These are phyloP conservation scores for Nothophytophthora sp. DNA, from an alignment of 352 stramenopile species.

Conservation along the genomic window DNA sequence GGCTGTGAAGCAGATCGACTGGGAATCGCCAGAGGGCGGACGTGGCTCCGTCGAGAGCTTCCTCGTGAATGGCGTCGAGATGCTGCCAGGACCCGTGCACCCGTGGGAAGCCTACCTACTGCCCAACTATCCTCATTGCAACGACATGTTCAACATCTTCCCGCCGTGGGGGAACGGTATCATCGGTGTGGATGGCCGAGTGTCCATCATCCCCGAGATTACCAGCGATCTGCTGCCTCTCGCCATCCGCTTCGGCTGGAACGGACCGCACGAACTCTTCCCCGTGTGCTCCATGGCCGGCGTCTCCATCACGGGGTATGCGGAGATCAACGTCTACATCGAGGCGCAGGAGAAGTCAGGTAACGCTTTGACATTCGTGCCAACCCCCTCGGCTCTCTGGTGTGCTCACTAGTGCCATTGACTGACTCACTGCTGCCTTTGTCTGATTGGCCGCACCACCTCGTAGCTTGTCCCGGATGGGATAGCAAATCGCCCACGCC, in stretches of 20 bases:
- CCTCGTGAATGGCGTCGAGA: slow-evolving; percentile 58
- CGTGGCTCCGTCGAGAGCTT: slow-evolving; percentile 62
- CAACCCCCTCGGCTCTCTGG: neutral
- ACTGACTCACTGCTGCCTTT: slow-evolving; percentile 1
- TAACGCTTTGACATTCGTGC: slow-evolving; percentile 12
- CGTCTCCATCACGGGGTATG: slow-evolving; percentile 71
- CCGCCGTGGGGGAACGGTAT: slow-evolving; percentile 78
- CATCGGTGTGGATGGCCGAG: slow-evolving; percentile 53
- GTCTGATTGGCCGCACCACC: neutral
- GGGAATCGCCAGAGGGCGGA: slow-evolving; percentile 51
- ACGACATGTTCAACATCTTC: slow-evolving; percentile 87
- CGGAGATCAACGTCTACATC: slow-evolving; percentile 80
- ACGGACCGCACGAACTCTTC: slow-evolving; percentile 42
- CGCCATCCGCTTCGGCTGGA: slow-evolving; percentile 62
- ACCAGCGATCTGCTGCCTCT: slow-evolving; percentile 40
- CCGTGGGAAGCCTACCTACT: slow-evolving; percentile 65
- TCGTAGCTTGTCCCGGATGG: slow-evolving; percentile 83
- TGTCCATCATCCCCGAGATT: slow-evolving; percentile 67
- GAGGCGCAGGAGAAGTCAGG: slow-evolving; percentile 80
- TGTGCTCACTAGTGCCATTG: slow-evolving; percentile 1
- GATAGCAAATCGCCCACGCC: slow-evolving; percentile 40
- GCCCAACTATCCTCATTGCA: slow-evolving; percentile 81
- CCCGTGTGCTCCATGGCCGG: slow-evolving; percentile 82
- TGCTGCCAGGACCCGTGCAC: slow-evolving; percentile 52
- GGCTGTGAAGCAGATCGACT: slow-evolving; percentile 86